phyloP scores from a whole-genome alignment of 192 early-diverging fungal species.

The Geranomyces michiganensis region DNA sequence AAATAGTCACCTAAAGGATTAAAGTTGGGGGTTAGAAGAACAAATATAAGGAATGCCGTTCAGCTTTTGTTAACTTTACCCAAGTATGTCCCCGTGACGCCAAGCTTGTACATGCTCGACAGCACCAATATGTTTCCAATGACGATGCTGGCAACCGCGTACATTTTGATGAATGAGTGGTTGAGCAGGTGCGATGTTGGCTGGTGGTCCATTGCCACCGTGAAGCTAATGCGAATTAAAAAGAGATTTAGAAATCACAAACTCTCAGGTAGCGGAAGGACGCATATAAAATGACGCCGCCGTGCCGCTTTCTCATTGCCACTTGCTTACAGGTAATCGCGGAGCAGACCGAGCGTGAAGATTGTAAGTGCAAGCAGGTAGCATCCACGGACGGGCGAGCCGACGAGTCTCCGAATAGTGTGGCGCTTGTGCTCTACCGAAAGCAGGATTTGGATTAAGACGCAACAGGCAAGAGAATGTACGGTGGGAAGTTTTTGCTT shows the following conservation, averaged over 20 bases:
- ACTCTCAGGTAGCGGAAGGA: too few species aligned
- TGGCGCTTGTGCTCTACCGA: slow-evolving; percentile 71
- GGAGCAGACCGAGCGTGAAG: slow-evolving; percentile 77
- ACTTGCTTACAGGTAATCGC: slow-evolving; percentile 69
- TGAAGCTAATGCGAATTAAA: slow-evolving; percentile 63
- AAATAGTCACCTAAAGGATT: slow-evolving; percentile 80
- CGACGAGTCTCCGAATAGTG: slow-evolving; percentile 70
- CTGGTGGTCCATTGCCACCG: slow-evolving; percentile 69
- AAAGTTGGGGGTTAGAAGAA: too few species aligned
- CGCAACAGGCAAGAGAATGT: background rate
- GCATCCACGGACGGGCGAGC: slow-evolving; percentile 74
- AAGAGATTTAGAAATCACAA: too few species aligned
- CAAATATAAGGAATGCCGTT: too few species aligned
- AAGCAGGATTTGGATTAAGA: background rate
- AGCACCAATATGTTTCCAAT: slow-evolving; percentile 77
- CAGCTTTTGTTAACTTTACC: slow-evolving; percentile 51
- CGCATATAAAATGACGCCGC: too few species aligned
- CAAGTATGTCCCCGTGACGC: slow-evolving; percentile 88
- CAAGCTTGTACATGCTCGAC: slow-evolving; percentile 82
- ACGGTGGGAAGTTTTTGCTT: background rate
- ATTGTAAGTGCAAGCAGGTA: slow-evolving; percentile 80
- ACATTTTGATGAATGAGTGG: slow-evolving; percentile 44
- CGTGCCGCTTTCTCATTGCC: too few species aligned
- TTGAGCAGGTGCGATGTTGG: slow-evolving; percentile 59
- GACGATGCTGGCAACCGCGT: slow-evolving; percentile 48